Percentiles rank a stretch among this genome's conserved stretches.
These are phyloP conservation scores for Terfezia boudieri DNA, from an alignment of 495 filamentous ascomycete genomes.

Conservation along the genomic window DNA sequence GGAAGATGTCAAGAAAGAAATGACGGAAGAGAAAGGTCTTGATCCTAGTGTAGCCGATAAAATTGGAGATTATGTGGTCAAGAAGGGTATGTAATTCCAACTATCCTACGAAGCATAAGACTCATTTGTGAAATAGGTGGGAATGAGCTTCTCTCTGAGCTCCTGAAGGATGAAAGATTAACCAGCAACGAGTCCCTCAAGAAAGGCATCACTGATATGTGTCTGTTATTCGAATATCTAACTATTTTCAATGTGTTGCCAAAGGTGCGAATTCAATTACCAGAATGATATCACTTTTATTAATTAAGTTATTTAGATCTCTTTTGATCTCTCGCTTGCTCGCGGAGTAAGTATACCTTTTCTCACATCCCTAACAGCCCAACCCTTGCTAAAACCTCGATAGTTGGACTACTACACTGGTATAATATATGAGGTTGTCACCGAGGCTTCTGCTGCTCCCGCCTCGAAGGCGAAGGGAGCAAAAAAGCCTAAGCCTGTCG, in stretches of 20 bases:
- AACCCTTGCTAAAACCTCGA: conserved; percentile 46
- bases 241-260: conserved; percentile 49
- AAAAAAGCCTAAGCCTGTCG: conserved; percentile 35
- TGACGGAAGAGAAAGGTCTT: conserved; percentile 81
- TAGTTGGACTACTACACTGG: conserved; percentile 80
- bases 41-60: conserved; percentile 50
- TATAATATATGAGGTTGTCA: conserved; percentile 78
- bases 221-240: conserved; percentile 57
- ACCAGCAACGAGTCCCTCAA: conserved; percentile 46
- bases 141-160: conserved; percentile 40
- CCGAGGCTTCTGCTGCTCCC: conserved; percentile 57
- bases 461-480: conserved; percentile 13
- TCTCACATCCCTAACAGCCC: conserved; percentile 51
- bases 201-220: conserved; percentile 62
- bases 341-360: conserved; percentile 4
- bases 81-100: conserved; percentile 29
- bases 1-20: conserved; percentile 75
- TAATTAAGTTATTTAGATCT: neutral
- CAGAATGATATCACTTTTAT: too few species aligned
- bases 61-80: conserved; percentile 60
- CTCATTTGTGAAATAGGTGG: conserved; percentile 1
- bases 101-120: neutral
- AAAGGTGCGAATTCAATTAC: conserved; percentile 11
- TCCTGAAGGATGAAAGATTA: conserved; percentile 40
- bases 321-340: conserved; percentile 24